phyloP scores from a whole-genome alignment of 2,329 filamentous ascomycete species.

The Penicillium sp. region DNA sequence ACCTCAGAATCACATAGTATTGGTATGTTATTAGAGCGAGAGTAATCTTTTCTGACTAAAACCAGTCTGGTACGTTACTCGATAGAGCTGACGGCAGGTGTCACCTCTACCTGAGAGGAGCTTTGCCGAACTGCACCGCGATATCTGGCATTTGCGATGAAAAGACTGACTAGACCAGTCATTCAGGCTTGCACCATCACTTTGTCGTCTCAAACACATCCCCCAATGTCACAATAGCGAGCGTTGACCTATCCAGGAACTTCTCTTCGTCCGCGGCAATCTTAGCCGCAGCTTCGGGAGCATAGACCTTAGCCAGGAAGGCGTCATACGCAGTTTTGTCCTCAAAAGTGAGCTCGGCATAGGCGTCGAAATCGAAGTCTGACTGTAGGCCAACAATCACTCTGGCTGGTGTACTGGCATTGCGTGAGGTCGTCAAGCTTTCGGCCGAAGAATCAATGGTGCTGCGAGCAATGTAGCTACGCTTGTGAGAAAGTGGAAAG shows the following conservation, averaged over 20 bases:
- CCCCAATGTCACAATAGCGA: conserved; percentile 11
- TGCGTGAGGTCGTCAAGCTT: conserved; percentile 12
- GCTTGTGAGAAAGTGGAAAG: conserved; percentile 21
- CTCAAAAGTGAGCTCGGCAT: conserved; percentile 19
- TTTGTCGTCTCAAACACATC: conserved; percentile 10
- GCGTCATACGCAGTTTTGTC: conserved; percentile 17
- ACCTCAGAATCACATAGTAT: too few species aligned
- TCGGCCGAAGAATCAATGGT: conserved; percentile 5
- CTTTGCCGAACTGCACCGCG: too few species aligned
- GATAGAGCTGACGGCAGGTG: too few species aligned
- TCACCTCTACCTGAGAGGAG: too few species aligned
- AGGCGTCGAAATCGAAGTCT: conserved; percentile 22
- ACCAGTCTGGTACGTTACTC: too few species aligned
- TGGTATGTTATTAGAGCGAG: too few species aligned
- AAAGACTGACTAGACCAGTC: too few species aligned
- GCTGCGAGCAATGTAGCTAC: conserved; percentile 19
- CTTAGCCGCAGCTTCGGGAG: conserved; percentile 13
- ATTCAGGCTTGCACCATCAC: not conserved
- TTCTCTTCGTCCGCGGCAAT: conserved; percentile 21
- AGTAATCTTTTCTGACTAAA: too few species aligned
- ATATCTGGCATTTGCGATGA: too few species aligned
- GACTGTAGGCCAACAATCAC: conserved; percentile 18
- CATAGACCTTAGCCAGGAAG: conserved; percentile 14
- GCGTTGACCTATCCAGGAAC: conserved; percentile 19
- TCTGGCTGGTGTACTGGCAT: conserved; percentile 16